Evolutionary conservation across 352 stramenopile species (phyloP), one percentile per base, ranked within the genome.

Genomic region (Blastocystis sp.): DNA sequence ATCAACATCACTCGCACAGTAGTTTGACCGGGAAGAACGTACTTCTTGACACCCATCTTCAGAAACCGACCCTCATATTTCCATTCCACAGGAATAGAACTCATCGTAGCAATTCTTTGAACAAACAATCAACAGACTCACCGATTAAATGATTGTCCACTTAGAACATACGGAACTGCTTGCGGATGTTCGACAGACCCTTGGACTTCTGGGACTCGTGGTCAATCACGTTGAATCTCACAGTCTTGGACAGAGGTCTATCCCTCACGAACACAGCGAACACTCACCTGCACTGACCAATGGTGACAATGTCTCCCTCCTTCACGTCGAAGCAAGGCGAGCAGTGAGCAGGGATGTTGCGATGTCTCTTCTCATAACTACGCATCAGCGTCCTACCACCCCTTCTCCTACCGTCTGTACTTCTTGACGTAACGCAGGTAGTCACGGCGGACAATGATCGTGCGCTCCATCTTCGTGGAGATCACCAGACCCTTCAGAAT

Each of bases 391-490:
- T 18, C 36, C 29, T 18, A 67, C 8, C 9, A 8, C 18, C 36
- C 8, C 8, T 8, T 18, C 18, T 18, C 36, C 9, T 67, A 67
- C 56, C 56, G 94, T 87, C 94, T 94, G 94, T 99, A 99, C 94
- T 99, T 99, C 89, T 91, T 92, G 87, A 98, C 94, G 90, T 95
- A 99, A 91, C 98, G 96, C 85, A 99, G 90, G 91, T 98, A 99
- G 90, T 99, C 96, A 89, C 96, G 92, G 92, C 96, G 94, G 84
- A 99, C 95, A 88, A 99, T 95, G 89, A 98, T 95, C 69, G 96
- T 98, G 90, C 95, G 93, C 90, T 97, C 97, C 96, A 99, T 99
- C 93, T 99, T 99, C 90, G 92, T 98, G 88, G 95, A 98, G 86
- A 98, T 94, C 53, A 98, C 95, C 67, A 98, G 92, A 87, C 95